Base-by-base conservation (phyloP, 345 rosid genomes). In the Nasturtium officinale region DNA sequence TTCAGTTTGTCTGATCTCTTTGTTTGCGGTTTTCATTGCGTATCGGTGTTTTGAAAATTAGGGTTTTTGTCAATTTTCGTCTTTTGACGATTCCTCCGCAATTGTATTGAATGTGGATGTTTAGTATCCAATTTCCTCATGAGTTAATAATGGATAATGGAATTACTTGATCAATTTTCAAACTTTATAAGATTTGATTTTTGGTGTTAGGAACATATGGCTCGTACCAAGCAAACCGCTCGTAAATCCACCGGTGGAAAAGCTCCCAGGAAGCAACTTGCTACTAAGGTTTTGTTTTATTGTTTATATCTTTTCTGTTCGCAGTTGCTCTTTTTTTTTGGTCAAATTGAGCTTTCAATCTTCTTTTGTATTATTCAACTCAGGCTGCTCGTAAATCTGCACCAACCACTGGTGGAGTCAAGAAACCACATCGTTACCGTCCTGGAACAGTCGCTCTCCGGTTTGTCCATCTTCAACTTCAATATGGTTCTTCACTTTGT, bases 391-490 rank as follows among this genome's bases (percentile, higher is more conserved):
- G 96, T 45, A 90, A 88, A 77, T 90, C 96, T 10, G 94, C 96
- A 25, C 96, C 94, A 1, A 90, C 96, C 8, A 90, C 96, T 0
- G 96, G 94, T 7, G 94, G 96, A 25, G 94, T 88, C 17, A 87
- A 87, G 92, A 90, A 88, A 79, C 96, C 94, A 3, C 96, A 90
- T 46, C 86, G 96, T 9, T 90, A 88, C 72, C 89, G 96, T 11
- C 93, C 93, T 61, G 96, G 96, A 78, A 90, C 96, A 2, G 96
- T 90, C 4, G 96, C 96, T 50, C 91, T 90, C 7, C 90, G 96
- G 92, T 90, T 18, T 47, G 83, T 80, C 0, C 7, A 17, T 38
- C 17, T n/a, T 5, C 7, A 1, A 5, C 3, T 9, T 28, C 32
- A 3, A 5, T 29, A 7, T 33, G 10, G 7, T 10, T 4, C 3